Evolutionary conservation across 2,329 filamentous ascomycete genomes (phyloP), one percentile per base, ranked within the genome.

Genomic region (Aureobasidium pullulans): DNA sequence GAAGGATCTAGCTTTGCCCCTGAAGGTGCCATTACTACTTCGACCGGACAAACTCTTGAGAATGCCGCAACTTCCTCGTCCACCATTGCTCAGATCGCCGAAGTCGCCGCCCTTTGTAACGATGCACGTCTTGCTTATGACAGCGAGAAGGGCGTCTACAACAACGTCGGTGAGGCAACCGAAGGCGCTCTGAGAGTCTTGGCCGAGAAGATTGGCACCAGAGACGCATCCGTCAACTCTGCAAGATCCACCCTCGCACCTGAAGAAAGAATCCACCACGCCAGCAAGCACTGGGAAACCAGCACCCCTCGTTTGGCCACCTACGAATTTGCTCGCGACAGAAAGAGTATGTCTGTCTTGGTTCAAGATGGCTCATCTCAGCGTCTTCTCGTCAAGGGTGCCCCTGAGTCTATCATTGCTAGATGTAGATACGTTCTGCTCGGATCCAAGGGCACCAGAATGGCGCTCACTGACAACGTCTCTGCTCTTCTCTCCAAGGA

Each of bases 301-400:
- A 82, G 84, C 65, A 83, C 86, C 52, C 84, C 85, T 56, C 85
- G 88, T 43, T 80, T 96, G 60, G 87, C 92, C 8, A 96, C 91
- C 10, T 99, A 90, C 68, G 94, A 99, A 72, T 99, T 99, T 76
- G 97, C 94, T 1, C 86, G 94, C 67, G 94, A 99, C 74, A 85
- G 94, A 63, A 99, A 99, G 84, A 97, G 93, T 75, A 99, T 99
- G 94, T 99, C 94, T 49, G 95, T 99, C 37, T 78, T 97, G 61
- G 90, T 95, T 63, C 82, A 87, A 64, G 81, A 82, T 58, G 86
- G 83, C 59, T 79, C 80, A 52, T 75, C 84, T 56, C 84, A 94
- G 76, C 91, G 88, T 72, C 85, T 99, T 10, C 82, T 99, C 50
- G 92, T 99, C 65, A 99, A 99, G 77, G 94, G 94, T 68, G 94